Evolutionary conservation across 495 filamentous ascomycete species (phyloP).

Genomic region (Hypoxylon cercidicola): DNA sequence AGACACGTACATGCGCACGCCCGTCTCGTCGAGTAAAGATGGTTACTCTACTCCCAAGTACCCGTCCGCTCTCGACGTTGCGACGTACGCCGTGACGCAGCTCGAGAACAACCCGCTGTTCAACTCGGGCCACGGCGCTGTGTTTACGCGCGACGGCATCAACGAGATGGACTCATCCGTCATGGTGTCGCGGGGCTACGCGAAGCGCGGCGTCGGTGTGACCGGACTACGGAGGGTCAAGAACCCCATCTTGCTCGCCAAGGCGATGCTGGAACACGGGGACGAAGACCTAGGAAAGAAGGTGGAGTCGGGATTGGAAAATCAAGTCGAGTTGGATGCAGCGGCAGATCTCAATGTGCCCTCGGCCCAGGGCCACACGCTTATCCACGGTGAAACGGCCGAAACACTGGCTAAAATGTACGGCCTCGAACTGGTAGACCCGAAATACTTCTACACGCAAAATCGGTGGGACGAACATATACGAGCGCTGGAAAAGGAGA

Average conservation of each 20-base stretch:
- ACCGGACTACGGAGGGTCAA: slow-evolving; percentile 76
- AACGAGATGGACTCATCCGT: slow-evolving; percentile 92
- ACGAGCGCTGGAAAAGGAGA: slow-evolving; percentile 68
- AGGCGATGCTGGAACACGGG: slow-evolving; percentile 73
- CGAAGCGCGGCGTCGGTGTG: slow-evolving; percentile 81
- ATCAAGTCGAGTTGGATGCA: not conserved
- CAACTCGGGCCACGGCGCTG: slow-evolving; percentile 86
- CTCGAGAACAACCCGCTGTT: slow-evolving; percentile 87
- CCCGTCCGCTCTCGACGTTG: slow-evolving; percentile 72
- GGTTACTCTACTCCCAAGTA: slow-evolving; percentile 10
- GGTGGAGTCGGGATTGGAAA: slow-evolving; percentile 3
- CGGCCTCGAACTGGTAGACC: slow-evolving; percentile 73
- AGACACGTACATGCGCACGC: slow-evolving; percentile 51
- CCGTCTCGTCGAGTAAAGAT: slow-evolving; percentile 11
- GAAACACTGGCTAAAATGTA: slow-evolving; percentile 73
- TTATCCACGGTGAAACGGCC: slow-evolving; percentile 72
- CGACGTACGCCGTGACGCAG: slow-evolving; percentile 76
- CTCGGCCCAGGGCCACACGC: slow-evolving; percentile 70
- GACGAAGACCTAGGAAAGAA: slow-evolving; percentile 55
- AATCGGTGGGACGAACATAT: slow-evolving; percentile 85
- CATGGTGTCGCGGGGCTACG: slow-evolving; percentile 79
- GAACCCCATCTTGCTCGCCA: slow-evolving; percentile 82
- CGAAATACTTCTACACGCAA: slow-evolving; percentile 80
- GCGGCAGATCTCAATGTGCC: slow-evolving; percentile 50
- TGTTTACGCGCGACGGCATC: slow-evolving; percentile 82